Evolutionary conservation across 495 filamentous ascomycete genomes (phyloP), one percentile per base, ranked within the genome.

Genomic region (Elaphomyces granulatus): DNA sequence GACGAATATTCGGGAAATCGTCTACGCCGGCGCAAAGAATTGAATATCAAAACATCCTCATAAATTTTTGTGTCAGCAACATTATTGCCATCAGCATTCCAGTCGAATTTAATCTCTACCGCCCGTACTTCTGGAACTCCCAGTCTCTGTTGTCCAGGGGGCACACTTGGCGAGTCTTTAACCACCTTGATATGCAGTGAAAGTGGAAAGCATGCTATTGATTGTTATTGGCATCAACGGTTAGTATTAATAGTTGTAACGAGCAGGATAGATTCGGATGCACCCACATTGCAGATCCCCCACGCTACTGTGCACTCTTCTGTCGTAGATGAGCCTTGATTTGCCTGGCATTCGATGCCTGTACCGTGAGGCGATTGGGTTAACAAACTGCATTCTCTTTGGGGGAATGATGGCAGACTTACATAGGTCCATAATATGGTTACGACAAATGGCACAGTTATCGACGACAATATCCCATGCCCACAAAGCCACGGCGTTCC

Each of bases 341-440:
- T 99, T n/a, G 90, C 90, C 62, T 99, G 90, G 54, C 90, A 99
- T 59, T 99, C 90, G 46, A 99, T 99, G 58, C 87, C 84, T 92
- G 32, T 23, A 46, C 16, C 2, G n/a, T 36, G 38, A 35, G 47
- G 19, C 21, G 7, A 35, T 7, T 35, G n/a, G n/a, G n/a, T n/a
- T n/a, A n/a, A n/a, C n/a, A n/a, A n/a, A 55, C 48, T 34, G n/a
- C n/a, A n/a, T n/a, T n/a, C n/a, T n/a, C n/a, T n/a, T n/a, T n/a
- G n/a, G n/a, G n/a, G n/a, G n/a, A n/a, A 20, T 30, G 19, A 21
- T 19, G 36, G 20, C 30, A 36, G 15, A 59, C 76, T 45, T 71
- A 87, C 87, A 99, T 19, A 99, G 68, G 58, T 99, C 90, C 90
- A 99, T 99, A 58, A 99, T 99, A 56, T 99, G 90, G 54, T 99